phyloP scores from a whole-genome alignment of 305 asterid genomes.

The Nicotiana rustica region DNA sequence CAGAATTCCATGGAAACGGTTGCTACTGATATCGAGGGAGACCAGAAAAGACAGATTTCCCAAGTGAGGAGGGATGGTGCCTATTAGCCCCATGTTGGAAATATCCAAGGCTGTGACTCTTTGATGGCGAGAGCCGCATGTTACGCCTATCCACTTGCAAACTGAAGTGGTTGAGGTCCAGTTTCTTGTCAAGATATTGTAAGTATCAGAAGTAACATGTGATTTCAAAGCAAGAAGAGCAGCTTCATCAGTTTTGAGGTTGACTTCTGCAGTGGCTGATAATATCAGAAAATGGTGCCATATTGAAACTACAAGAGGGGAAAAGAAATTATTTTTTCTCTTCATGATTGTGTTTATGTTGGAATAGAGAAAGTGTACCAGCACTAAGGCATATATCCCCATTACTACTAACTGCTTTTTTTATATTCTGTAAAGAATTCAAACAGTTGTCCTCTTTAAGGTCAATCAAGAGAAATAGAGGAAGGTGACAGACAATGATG shows the following conservation, averaged over 20 bases:
- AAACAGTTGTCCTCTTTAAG: neutral
- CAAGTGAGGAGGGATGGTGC: constrained; percentile 44
- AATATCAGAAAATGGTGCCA: constrained; percentile 34
- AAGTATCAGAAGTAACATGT: constrained; percentile 42
- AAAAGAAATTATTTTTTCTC: neutral
- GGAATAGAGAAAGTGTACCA: neutral
- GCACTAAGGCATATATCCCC: neutral
- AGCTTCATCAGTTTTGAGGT: constrained; percentile 44
- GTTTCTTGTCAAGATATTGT: constrained; percentile 39
- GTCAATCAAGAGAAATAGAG: neutral
- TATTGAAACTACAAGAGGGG: constrained; percentile 26
- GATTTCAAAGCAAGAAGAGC: constrained; percentile 49
- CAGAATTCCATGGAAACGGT: constrained; percentile 43
- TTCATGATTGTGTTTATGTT: constrained; percentile 32
- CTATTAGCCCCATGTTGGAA: constrained; percentile 44
- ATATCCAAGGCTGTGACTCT: constrained; percentile 42
- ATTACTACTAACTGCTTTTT: neutral
- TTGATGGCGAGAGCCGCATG: constrained; percentile 38
- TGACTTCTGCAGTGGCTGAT: constrained; percentile 36
- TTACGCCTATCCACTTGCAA: constrained; percentile 56
- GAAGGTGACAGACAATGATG: neutral
- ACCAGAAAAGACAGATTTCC: constrained; percentile 53
- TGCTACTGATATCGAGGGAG: constrained; percentile 44
- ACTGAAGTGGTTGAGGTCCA: constrained; percentile 43
- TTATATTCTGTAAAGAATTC: neutral